These are phyloP conservation scores for Diatrype stigma DNA, from an alignment of 2,329 filamentous ascomycete genomes.

Conservation along the genomic window DNA sequence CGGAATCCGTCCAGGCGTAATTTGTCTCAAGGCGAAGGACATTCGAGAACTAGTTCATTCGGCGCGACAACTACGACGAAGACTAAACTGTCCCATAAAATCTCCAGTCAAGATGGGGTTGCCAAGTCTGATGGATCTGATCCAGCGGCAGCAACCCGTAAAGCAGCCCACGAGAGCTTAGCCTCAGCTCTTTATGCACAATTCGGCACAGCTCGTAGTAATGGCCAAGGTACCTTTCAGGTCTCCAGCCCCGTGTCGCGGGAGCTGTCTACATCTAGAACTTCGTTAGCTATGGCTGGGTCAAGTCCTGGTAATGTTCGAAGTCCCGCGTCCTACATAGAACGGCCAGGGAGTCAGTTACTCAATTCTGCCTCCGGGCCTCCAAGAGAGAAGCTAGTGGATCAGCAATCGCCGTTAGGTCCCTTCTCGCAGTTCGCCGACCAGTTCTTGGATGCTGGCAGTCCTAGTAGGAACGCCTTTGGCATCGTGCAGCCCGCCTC, in stretches of 20 bases:
- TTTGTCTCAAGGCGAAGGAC: not conserved
- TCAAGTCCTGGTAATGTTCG: constrained; percentile 7
- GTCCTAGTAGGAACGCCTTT: constrained; percentile 7
- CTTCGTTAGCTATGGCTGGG: constrained; percentile 3
- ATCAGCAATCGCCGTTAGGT: not conserved
- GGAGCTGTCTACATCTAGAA: constrained; percentile 6
- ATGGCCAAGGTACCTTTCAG: constrained; percentile 6
- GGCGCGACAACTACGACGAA: not conserved
- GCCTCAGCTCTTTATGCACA: constrained; percentile 21
- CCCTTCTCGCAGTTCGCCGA: not conserved
- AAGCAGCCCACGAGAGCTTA: constrained; percentile 23
- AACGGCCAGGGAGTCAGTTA: constrained; percentile 13
- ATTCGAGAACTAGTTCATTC: not conserved
- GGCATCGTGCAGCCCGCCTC: constrained; percentile 8
- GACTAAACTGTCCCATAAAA: not conserved
- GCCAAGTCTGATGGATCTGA: constrained; percentile 4
- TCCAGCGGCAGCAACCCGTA: constrained; percentile 18
- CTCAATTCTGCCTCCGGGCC: constrained; percentile 12
- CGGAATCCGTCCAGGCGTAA: not conserved
- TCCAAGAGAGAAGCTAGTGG: constrained; percentile 7
- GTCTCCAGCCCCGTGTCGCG: constrained; percentile 6
- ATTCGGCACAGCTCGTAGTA: constrained; percentile 15
- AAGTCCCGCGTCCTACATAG: constrained; percentile 11
- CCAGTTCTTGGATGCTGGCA: constrained; percentile 2
- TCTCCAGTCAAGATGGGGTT: constrained; percentile 3